Percentiles rank a stretch among this genome's conserved stretches.
Conservation (phyloP, 208 protist genomes). For the Trypanosoma caninum region DNA sequence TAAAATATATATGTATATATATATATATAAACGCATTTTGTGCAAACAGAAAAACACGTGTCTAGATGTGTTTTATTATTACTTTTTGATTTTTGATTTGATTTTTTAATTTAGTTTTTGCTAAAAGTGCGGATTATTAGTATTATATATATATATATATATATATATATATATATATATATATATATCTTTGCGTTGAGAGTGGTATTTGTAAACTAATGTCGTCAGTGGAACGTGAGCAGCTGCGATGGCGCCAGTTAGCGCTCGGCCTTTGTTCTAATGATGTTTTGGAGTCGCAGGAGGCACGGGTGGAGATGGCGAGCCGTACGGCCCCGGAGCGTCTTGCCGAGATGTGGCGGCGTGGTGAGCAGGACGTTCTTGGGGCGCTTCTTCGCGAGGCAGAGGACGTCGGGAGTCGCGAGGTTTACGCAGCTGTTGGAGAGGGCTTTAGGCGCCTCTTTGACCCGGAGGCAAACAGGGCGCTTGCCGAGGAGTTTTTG, state of each 20-base stretch:
- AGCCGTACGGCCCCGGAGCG: constrained; percentile 11
- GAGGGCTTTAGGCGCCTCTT: constrained; percentile 21
- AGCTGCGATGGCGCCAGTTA: not conserved
- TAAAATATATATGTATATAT: too few species aligned
- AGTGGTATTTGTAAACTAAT: too few species aligned
- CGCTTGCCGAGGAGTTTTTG: constrained; percentile 25
- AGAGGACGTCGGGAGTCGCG: constrained; percentile 31
- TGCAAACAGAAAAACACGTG: too few species aligned
- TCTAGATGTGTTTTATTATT: too few species aligned
- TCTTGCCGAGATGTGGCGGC: constrained; percentile 16
- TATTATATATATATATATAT: too few species aligned
- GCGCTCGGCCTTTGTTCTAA: constrained; percentile 13
- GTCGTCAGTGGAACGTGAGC: not conserved
- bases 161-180: too few species aligned
- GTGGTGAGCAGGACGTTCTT: not conserved
- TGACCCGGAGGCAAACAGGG: not conserved
- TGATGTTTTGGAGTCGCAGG: constrained; percentile 7
- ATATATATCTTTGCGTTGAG: too few species aligned
- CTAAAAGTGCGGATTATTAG: too few species aligned
- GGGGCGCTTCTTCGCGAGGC: constrained; percentile 38
- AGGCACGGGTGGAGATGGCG: constrained; percentile 13
- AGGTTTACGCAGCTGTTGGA: constrained; percentile 48
- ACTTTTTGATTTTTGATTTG: too few species aligned
- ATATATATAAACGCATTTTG: too few species aligned
- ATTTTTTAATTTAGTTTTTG: too few species aligned